phyloP scores from a whole-genome alignment of 345 rosid species.

The Nephelium lappaceum region DNA sequence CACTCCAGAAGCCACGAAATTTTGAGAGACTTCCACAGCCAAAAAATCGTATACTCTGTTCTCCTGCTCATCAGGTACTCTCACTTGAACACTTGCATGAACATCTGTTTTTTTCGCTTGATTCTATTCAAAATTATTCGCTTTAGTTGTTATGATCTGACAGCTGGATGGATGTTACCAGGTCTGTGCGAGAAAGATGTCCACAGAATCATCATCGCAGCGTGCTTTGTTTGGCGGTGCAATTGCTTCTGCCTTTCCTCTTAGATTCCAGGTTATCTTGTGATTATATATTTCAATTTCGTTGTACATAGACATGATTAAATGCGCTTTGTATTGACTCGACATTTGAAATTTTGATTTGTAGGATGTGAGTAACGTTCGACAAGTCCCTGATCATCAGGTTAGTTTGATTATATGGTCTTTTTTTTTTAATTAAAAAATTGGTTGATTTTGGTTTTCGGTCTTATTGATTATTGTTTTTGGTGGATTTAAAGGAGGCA shows the following conservation, averaged over 20 bases:
- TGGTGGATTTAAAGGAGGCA: constrained; percentile 57
- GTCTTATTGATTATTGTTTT: background rate
- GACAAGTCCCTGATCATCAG: constrained; percentile 61
- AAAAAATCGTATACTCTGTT: background rate
- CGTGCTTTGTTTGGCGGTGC: constrained; percentile 53
- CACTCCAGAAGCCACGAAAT: background rate
- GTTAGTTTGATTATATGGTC: constrained; percentile 20
- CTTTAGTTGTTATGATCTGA: background rate
- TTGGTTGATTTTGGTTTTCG: background rate
- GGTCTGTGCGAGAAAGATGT: constrained; percentile 23
- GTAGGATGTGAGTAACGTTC: constrained; percentile 55
- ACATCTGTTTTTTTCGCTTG: background rate
- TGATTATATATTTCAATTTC: no score
- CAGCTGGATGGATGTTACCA: background rate
- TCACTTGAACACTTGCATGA: background rate
- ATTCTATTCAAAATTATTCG: background rate
- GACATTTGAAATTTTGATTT: background rate
- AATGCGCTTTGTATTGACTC: no score
- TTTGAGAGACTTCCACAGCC: background rate
- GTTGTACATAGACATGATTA: background rate
- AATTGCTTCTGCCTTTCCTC: constrained; percentile 37
- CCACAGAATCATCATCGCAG: constrained; percentile 23
- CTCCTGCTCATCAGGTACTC: background rate
- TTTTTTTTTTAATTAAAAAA: background rate
- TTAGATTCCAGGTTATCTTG: constrained; percentile 42